phyloP scores from a whole-genome alignment of 2,329 filamentous ascomycete species.

The Geosmithia morbida region DNA sequence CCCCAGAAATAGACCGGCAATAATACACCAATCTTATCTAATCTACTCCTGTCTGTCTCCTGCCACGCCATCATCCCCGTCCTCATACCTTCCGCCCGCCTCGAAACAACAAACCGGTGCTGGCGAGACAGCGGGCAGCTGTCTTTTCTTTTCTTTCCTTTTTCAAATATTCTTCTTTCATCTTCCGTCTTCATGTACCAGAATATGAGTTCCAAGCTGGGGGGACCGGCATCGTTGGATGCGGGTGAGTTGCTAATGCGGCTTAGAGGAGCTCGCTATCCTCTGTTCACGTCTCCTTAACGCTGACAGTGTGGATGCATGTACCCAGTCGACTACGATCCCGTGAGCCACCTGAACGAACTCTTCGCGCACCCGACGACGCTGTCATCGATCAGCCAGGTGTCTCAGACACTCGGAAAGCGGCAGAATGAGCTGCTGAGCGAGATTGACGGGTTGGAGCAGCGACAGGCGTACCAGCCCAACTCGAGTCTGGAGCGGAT shows the following conservation, averaged over 20 bases:
- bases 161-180: not conserved
- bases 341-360: conserved; percentile 81
- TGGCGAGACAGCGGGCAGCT: not conserved
- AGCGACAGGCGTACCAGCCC: conserved; percentile 71
- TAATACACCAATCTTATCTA: not conserved
- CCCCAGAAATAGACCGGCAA: not conserved
- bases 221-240: conserved; percentile 25
- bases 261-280: not conserved
- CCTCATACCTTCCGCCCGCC: not conserved
- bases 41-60: not conserved
- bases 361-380: conserved; percentile 86
- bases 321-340: conserved; percentile 73
- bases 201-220: conserved; percentile 25
- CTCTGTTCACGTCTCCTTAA: not conserved
- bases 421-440: conserved; percentile 73
- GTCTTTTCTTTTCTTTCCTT: not conserved
- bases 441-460: conserved; percentile 60
- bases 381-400: conserved; percentile 59
- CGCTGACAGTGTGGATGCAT: not conserved
- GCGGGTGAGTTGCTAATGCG: conserved; percentile 19
- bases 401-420: conserved; percentile 56
- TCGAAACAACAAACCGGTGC: not conserved
- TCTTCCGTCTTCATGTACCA: not conserved
- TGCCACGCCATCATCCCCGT: not conserved
- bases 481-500: conserved; percentile 83